Conservation (phyloP, 805 yeast species). For the Candida morakotiae region DNA sequence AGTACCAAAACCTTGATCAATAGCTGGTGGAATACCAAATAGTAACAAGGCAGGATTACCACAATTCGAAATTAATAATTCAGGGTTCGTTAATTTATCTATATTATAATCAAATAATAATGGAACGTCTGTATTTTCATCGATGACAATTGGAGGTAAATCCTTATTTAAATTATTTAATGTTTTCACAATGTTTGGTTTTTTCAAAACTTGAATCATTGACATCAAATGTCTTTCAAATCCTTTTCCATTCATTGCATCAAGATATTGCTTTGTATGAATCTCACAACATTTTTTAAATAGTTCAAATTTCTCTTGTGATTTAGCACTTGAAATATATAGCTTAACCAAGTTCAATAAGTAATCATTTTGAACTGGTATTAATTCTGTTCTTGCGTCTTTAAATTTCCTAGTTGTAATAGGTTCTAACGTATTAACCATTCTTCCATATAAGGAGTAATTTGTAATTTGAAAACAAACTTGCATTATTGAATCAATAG, state of each 20-base stretch:
- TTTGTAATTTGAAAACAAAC: conserved; percentile 49
- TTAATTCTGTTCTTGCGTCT: conserved; percentile 66
- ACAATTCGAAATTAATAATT: conserved; percentile 68
- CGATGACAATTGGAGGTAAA: conserved; percentile 25
- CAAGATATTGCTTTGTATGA: conserved; percentile 46
- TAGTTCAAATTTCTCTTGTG: conserved; percentile 43
- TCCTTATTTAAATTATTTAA: conserved; percentile 34
- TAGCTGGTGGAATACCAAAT: conserved; percentile 90
- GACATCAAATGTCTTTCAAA: conserved; percentile 73
- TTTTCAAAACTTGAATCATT: conserved; percentile 50
- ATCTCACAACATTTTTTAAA: conserved; percentile 48
- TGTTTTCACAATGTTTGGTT: conserved; percentile 30
- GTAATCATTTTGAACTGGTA: conserved; percentile 58
- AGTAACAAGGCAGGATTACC: conserved; percentile 85
- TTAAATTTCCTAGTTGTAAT: conserved; percentile 65
- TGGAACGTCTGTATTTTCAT: conserved; percentile 19
- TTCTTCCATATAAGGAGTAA: conserved; percentile 52
- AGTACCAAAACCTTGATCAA: conserved; percentile 88
- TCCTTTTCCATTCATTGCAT: conserved; percentile 60
- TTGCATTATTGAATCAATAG: conserved; percentile 51
- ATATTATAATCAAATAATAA: conserved; percentile 30
- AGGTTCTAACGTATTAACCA: conserved; percentile 50
- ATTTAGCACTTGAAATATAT: conserved; percentile 54
- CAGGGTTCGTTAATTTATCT: conserved; percentile 33
- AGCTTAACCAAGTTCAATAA: conserved; percentile 52